Percentiles rank a stretch among this genome's conserved stretches.
These are phyloP conservation scores for Acer campestre DNA, from an alignment of 345 rosid species.

Conservation along the genomic window DNA sequence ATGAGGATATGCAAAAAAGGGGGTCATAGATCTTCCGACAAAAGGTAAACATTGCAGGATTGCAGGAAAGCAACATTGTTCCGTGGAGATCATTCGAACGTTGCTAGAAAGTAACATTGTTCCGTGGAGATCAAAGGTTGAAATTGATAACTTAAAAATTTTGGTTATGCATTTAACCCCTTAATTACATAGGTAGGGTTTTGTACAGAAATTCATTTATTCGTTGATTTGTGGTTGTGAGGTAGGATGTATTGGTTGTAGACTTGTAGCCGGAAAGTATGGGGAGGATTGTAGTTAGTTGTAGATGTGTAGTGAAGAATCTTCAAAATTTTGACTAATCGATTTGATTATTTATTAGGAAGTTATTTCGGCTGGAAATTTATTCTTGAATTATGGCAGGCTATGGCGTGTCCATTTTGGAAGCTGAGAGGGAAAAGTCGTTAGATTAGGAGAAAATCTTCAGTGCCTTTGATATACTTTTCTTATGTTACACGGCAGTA, in stretches of 20 bases:
- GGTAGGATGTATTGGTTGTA: constrained; percentile 20
- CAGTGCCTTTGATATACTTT: too few relatives aligned
- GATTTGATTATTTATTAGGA: background rate
- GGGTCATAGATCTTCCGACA: constrained; percentile 12
- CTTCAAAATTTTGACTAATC: constrained; percentile 1
- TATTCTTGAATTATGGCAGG: too few relatives aligned
- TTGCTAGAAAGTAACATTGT: background rate
- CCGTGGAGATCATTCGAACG: background rate
- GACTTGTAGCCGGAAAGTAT: too few relatives aligned
- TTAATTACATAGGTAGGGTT: constrained; percentile 29
- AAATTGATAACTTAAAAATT: background rate
- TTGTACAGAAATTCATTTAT: constrained; percentile 56
- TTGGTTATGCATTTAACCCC: constrained; percentile 16
- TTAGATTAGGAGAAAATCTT: too few relatives aligned
- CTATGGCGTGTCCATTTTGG: too few relatives aligned
- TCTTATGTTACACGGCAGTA: too few relatives aligned
- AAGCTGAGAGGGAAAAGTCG: too few relatives aligned
- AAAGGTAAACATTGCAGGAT: constrained; percentile 16
- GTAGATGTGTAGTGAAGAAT: background rate
- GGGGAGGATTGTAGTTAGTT: constrained; percentile 7
- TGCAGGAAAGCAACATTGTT: background rate
- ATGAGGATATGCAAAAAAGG: background rate
- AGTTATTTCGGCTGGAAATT: background rate
- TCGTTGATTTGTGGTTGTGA: constrained; percentile 40
- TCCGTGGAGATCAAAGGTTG: background rate